Evolutionary conservation across 345 rosid genomes (phyloP).

Genomic region (Melastoma malabathricum): DNA sequence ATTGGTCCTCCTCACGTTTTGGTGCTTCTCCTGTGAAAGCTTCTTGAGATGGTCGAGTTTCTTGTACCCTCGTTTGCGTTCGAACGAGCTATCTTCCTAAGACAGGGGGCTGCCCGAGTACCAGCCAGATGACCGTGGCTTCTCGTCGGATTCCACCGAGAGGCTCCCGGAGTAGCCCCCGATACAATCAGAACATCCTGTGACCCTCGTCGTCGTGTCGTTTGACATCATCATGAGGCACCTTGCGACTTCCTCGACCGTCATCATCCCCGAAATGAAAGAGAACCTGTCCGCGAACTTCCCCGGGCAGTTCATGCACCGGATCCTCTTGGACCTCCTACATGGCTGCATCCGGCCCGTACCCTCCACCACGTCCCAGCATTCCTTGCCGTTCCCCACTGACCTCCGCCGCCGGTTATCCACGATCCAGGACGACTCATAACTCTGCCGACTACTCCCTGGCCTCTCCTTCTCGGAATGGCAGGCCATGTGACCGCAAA

Average conservation of each 20-base stretch:
- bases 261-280: slow-evolving; percentile 56
- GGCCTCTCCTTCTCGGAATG: slow-evolving; percentile 55
- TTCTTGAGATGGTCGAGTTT: too few species aligned
- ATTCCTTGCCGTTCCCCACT: slow-evolving; percentile 24
- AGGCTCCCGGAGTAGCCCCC: slow-evolving; percentile 16
- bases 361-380: slow-evolving; percentile 36
- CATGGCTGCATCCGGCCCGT: slow-evolving; percentile 7
- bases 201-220: slow-evolving; percentile 39
- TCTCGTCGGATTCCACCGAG: too few species aligned
- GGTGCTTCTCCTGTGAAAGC: too few species aligned
- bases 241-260: slow-evolving; percentile 68
- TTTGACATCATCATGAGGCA: slow-evolving; percentile 80
- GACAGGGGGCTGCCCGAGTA: too few species aligned
- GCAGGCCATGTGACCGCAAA: slow-evolving; percentile 89
- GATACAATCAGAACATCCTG: slow-evolving; percentile 52
- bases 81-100: too few species aligned
- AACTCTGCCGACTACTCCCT: slow-evolving; percentile 17
- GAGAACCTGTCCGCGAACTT: slow-evolving; percentile 31
- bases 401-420: slow-evolving; percentile 21
- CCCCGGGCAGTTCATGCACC: slow-evolving; percentile 21
- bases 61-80: too few species aligned
- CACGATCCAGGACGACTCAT: slow-evolving; percentile 7
- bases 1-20: too few species aligned
- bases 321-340: slow-evolving; percentile 53
- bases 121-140: too few species aligned